phyloP scores from a whole-genome alignment of 2,329 filamentous ascomycete genomes.

The Arthrobotrys entomopaga region DNA sequence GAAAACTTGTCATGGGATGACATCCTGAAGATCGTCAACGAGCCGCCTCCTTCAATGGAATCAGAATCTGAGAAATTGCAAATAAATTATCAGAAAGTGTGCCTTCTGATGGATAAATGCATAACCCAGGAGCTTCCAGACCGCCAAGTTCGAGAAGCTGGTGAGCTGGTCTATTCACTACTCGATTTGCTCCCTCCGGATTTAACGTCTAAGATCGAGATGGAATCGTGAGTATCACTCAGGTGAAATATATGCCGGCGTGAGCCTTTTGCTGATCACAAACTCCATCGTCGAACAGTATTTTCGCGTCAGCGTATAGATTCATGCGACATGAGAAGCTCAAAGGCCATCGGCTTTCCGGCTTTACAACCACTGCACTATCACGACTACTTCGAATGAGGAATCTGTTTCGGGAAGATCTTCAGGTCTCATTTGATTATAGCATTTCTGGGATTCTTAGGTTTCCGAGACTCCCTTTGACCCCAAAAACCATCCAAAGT shows the following conservation, averaged over 20 bases:
- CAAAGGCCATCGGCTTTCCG: not conserved
- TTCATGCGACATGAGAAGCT: not conserved
- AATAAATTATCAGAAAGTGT: constrained; percentile 20
- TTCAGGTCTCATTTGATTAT: constrained; percentile 31
- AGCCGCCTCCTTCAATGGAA: not conserved
- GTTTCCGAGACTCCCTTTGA: not conserved
- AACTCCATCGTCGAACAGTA: not conserved
- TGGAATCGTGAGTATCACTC: constrained; percentile 10
- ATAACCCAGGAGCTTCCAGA: constrained; percentile 23
- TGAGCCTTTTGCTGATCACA: not conserved
- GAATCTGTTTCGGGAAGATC: constrained; percentile 23
- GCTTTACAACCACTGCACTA: not conserved
- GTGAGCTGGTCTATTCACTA: constrained; percentile 19
- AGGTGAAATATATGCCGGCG: too few relatives aligned
- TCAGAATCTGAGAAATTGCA: not conserved
- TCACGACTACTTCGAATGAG: constrained; percentile 26
- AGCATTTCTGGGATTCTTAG: constrained; percentile 3
- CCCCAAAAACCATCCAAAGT: not conserved
- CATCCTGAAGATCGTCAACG: constrained; percentile 22
- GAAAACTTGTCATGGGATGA: constrained; percentile 30
- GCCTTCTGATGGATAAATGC: constrained; percentile 33
- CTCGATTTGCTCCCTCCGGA: constrained; percentile 18
- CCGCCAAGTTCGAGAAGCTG: constrained; percentile 24
- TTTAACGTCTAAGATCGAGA: not conserved
- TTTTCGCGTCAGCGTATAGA: not conserved